These are phyloP conservation scores for Carallia pectinifolia DNA, from an alignment of 345 rosid species.

Conservation along the genomic window DNA sequence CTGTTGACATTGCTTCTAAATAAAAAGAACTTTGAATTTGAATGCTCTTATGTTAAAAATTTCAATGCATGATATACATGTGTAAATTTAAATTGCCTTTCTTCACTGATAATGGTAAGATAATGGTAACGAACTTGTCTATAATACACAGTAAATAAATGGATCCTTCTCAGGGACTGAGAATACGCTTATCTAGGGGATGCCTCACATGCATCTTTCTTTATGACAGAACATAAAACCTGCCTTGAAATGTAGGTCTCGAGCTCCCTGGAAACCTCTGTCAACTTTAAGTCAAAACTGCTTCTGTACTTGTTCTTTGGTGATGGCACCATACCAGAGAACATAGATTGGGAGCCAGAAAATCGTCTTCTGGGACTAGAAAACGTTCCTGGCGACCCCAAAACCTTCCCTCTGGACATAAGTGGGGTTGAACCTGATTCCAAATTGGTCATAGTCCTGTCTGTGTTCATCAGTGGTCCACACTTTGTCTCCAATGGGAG, in stretches of 20 bases:
- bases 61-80: conserved; percentile 10
- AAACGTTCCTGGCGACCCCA: conserved; percentile 61
- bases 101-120: background rate
- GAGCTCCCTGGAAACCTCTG: conserved; percentile 85
- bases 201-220: conserved; percentile 67
- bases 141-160: conserved; percentile 20
- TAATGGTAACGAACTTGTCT: background rate
- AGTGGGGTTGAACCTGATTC: conserved; percentile 47
- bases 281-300: conserved; percentile 80
- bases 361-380: conserved; percentile 88
- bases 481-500: conserved; percentile 75
- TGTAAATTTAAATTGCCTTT: background rate
- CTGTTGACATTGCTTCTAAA: no score
- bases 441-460: conserved; percentile 31
- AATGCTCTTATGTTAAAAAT: background rate
- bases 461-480: conserved; percentile 59
- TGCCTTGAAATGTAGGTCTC: conserved; percentile 87
- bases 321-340: conserved; percentile 47
- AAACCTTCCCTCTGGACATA: conserved; percentile 42
- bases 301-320: conserved; percentile 75
- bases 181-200: conserved; percentile 64
- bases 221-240: conserved; percentile 72
- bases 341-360: conserved; percentile 56
- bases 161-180: conserved; percentile 60
- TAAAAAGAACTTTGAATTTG: background rate